Conservation (phyloP, 306 rosid genomes). For the Oxytropis ochrocephala region DNA sequence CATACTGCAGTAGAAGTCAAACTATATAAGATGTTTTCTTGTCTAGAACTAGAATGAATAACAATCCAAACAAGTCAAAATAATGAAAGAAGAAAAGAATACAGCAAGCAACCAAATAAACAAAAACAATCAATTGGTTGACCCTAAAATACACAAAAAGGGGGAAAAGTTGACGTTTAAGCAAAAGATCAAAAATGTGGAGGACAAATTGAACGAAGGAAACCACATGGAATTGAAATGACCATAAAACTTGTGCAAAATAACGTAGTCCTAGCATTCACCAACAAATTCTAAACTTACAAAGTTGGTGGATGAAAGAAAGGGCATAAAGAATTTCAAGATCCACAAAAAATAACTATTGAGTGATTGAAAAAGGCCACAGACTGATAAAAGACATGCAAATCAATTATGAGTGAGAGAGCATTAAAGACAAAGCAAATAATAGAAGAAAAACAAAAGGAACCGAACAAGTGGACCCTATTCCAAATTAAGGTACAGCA, state of each 20-base stretch:
- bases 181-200: background rate
- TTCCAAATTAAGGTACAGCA: conserved; percentile 1
- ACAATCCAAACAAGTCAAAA: background rate
- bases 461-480: conserved; percentile 21
- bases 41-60: background rate
- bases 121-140: background rate
- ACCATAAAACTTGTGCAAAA: background rate
- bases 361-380: background rate
- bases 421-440: conserved; percentile 15
- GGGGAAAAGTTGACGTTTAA: background rate
- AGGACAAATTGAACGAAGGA: background rate
- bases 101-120: background rate
- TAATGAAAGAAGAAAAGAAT: background rate
- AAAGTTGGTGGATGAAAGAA: conserved; percentile 4
- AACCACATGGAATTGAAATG: conserved; percentile 2
- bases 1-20: conserved; percentile 37
- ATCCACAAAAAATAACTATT: conserved; percentile 32
- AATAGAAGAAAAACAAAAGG: background rate
- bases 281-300: background rate
- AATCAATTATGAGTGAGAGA: conserved; percentile 7
- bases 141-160: background rate
- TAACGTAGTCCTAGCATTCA: conserved; percentile 1
- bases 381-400: conserved; percentile 2
- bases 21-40: conserved; percentile 15
- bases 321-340: conserved; percentile 24